Evolutionary conservation across 169 alveolate genomes (phyloP).

Genomic region (Miamiensis avidus): DNA sequence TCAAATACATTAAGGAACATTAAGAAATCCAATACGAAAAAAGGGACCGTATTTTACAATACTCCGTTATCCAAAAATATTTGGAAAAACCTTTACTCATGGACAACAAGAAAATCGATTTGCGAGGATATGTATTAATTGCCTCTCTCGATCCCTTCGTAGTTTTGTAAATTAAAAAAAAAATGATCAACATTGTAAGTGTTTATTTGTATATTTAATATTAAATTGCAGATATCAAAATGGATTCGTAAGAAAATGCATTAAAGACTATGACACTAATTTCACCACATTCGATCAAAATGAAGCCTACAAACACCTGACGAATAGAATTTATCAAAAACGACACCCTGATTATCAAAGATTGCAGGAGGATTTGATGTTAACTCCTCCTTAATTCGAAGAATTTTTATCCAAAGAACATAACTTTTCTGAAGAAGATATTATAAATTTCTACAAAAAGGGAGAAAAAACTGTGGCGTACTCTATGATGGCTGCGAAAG

Average conservation of each 20-base stretch:
- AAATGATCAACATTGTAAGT: neutral
- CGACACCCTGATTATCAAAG: neutral
- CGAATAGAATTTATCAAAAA: neutral
- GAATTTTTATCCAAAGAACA: neutral
- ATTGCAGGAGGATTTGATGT: neutral
- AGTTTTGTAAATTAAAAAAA: neutral
- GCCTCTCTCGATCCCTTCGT: constrained; percentile 67
- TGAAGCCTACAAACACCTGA: neutral
- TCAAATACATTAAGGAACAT: neutral
- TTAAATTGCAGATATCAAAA: neutral
- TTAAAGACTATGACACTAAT: neutral
- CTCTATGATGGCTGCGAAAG: constrained; percentile 1
- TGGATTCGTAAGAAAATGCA: neutral
- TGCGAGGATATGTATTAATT: constrained; percentile 90
- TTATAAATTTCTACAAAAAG: neutral
- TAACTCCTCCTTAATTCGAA: neutral
- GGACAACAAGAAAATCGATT: constrained; percentile 91
- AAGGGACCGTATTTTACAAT: neutral
- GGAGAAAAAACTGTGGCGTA: neutral
- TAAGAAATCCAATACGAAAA: neutral
- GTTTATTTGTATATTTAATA: no score
- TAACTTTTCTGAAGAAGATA: neutral
- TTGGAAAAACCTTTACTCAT: constrained; percentile 90
- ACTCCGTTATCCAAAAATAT: constrained; percentile 81
- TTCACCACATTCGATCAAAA: neutral